phyloP scores from a whole-genome alignment of 2,329 filamentous ascomycete genomes.

The Polychaeton citri region DNA sequence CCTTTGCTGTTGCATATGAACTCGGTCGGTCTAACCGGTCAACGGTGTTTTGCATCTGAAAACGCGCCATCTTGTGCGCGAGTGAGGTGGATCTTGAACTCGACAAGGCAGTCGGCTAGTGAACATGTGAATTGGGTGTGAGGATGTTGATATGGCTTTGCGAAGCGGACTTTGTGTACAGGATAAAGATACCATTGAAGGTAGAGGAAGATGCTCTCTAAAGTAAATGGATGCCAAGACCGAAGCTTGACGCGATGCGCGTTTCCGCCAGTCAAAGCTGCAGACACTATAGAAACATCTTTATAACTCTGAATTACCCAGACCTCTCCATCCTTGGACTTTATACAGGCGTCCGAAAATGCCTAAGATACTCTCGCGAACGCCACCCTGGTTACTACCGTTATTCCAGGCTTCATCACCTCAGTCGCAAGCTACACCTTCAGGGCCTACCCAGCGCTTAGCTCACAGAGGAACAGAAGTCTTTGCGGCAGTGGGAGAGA shows the following conservation, averaged over 20 bases:
- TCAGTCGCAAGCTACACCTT: conserved; percentile 10
- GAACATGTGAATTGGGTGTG: background rate
- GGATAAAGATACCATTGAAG: too few relatives aligned
- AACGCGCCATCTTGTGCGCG: conserved; percentile 30
- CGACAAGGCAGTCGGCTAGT: background rate
- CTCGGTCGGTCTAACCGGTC: conserved; percentile 89
- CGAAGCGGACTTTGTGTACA: too few relatives aligned
- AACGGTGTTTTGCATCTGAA: conserved; percentile 53
- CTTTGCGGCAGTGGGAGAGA: conserved; percentile 77
- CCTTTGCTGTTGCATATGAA: conserved; percentile 79
- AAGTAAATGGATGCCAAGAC: background rate
- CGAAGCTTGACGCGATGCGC: background rate
- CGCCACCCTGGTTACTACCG: background rate
- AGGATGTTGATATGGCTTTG: conserved; percentile 2
- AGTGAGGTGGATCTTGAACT: background rate
- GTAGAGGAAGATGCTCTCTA: background rate
- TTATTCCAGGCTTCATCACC: conserved; percentile 3
- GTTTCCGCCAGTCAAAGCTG: too few relatives aligned
- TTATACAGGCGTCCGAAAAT: too few relatives aligned
- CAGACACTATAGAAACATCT: too few relatives aligned
- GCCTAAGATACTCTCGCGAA: background rate
- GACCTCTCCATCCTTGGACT: background rate
- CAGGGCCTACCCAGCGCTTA: conserved; percentile 47
- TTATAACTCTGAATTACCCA: too few relatives aligned
- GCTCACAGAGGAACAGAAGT: conserved; percentile 74